Conservation (phyloP, 495 filamentous ascomycete species). For the Neurospora sp. region DNA sequence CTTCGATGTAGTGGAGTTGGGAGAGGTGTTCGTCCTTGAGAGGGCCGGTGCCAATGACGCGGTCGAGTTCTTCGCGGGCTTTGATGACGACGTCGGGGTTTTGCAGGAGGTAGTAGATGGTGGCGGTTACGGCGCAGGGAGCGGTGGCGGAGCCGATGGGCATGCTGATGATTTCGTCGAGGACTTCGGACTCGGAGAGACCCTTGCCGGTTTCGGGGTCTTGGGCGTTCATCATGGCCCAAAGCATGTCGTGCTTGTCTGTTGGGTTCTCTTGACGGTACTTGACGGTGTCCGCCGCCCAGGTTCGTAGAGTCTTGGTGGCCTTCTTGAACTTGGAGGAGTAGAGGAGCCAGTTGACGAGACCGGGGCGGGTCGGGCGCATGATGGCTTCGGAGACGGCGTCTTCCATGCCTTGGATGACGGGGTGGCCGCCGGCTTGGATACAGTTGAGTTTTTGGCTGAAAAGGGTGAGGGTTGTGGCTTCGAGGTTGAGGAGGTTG, state of each 20-base stretch:
- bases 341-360: slow-evolving; percentile 46
- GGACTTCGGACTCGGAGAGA: slow-evolving; percentile 48
- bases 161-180: slow-evolving; percentile 59
- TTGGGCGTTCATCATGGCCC: slow-evolving; percentile 52
- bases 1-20: slow-evolving; percentile 54
- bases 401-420: slow-evolving; percentile 54
- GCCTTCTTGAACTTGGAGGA: slow-evolving; percentile 45
- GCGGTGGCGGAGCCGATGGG: slow-evolving; percentile 36
- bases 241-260: slow-evolving; percentile 58
- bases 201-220: slow-evolving; percentile 54
- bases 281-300: slow-evolving; percentile 48
- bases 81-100: slow-evolving; percentile 48
- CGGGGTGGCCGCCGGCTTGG: slow-evolving; percentile 49
- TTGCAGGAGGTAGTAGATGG: slow-evolving; percentile 51
- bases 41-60: slow-evolving; percentile 43
- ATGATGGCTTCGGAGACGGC: slow-evolving; percentile 49
- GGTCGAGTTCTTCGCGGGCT: slow-evolving; percentile 58
- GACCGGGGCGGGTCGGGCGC: slow-evolving; percentile 41
- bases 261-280: slow-evolving; percentile 46
- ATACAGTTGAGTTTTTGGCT: slow-evolving; percentile 60
- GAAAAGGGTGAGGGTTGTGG: slow-evolving; percentile 51
- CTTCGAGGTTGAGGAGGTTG: slow-evolving; percentile 60
- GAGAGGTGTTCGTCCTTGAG: slow-evolving; percentile 45
- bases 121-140: slow-evolving; percentile 40
- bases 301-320: slow-evolving; percentile 40